Conservation (phyloP, 176 grass and related monocot genomes). For the Cenchrus americanus region DNA sequence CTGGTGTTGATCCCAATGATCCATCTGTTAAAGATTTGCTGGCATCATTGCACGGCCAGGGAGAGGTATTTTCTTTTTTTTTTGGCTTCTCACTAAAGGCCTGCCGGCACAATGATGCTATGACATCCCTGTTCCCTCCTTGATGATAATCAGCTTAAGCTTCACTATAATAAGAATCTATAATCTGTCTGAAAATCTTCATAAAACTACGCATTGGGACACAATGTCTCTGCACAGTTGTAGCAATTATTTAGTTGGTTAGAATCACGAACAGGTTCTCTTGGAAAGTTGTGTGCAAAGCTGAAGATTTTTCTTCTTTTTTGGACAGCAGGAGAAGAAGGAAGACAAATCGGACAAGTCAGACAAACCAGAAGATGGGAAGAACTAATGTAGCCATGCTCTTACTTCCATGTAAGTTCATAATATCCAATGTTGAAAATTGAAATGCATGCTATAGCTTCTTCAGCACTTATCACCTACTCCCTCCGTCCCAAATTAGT, state of each 20-base stretch:
- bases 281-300: constrained; percentile 4
- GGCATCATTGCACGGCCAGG: constrained; percentile 79
- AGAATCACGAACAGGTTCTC: neutral
- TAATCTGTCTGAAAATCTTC: constrained; percentile 15
- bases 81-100: constrained; percentile 13
- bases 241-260: neutral
- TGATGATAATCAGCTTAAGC: neutral
- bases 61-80: constrained; percentile 57
- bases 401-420: constrained; percentile 39
- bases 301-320: constrained; percentile 11
- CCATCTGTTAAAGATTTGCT: constrained; percentile 93
- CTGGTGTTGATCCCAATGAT: constrained; percentile 97
- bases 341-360: constrained; percentile 52
- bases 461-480: neutral
- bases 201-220: neutral
- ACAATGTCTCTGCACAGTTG: neutral
- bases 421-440: neutral
- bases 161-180: neutral
- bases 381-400: constrained; percentile 48
- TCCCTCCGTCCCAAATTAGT: too few species aligned
- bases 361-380: constrained; percentile 71
- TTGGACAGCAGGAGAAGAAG: constrained; percentile 67
- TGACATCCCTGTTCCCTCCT: neutral
- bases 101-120: constrained; percentile 1
- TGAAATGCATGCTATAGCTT: constrained; percentile 18